Evolutionary conservation across 2,329 filamentous ascomycete genomes (phyloP).

Genomic region (Alternaria alternata): DNA sequence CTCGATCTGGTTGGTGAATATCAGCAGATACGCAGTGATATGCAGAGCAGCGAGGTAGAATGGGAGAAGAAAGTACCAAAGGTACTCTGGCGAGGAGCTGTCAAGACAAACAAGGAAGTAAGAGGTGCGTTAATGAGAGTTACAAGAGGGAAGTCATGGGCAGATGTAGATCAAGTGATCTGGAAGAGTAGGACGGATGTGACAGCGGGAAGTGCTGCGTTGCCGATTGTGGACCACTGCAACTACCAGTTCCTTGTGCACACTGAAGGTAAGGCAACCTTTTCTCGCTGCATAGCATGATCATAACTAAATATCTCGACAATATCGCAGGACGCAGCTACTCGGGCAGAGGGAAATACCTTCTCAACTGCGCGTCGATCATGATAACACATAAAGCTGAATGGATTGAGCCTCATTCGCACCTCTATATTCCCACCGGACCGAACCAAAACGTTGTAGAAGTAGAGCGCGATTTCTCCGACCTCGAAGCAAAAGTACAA

Average conservation of each 20-base stretch:
- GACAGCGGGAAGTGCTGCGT: constrained; percentile 4
- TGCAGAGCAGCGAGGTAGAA: constrained; percentile 12
- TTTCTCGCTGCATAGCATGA: background rate
- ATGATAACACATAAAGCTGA: constrained; percentile 26
- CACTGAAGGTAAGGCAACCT: constrained; percentile 56
- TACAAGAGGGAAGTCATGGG: constrained; percentile 23
- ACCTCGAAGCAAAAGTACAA: constrained; percentile 21
- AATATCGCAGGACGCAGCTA: constrained; percentile 40
- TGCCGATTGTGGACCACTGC: constrained; percentile 33
- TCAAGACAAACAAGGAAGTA: constrained; percentile 33
- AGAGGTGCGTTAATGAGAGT: constrained; percentile 20
- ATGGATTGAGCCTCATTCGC: constrained; percentile 27
- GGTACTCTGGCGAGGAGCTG: constrained; percentile 44
- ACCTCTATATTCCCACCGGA: constrained; percentile 21
- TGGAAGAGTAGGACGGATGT: constrained; percentile 24
- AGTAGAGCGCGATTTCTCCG: constrained; percentile 32
- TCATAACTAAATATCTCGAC: background rate
- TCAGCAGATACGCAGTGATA: constrained; percentile 23
- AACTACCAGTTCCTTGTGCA: constrained; percentile 55
- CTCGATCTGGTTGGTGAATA: constrained; percentile 25
- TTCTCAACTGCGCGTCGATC: constrained; percentile 55
- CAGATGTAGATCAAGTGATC: constrained; percentile 25
- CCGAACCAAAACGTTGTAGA: constrained; percentile 28
- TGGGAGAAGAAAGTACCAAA: constrained; percentile 29
- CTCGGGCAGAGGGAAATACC: constrained; percentile 60